A percentile compares a stretch with the other conserved stretches of the same genome.
Evolutionary conservation across 805 yeast genomes (phyloP).

Genomic region (Spathaspora hagerdaliae): DNA sequence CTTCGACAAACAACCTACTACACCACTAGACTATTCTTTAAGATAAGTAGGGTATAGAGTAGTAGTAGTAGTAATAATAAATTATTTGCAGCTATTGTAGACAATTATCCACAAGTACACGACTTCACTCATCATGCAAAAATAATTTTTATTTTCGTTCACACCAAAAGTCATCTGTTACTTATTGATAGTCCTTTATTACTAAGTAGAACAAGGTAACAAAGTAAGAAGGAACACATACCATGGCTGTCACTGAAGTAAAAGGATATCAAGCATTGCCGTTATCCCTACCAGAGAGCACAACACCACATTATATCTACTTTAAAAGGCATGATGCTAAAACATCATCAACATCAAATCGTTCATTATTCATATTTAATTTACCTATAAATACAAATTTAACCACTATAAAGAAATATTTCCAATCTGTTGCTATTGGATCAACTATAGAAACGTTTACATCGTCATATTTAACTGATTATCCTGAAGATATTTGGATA

Average conservation of each 20-base stretch:
- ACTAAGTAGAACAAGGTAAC: no score
- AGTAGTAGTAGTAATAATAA: no score
- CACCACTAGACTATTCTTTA: no score
- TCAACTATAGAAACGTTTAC: slow-evolving; percentile 53
- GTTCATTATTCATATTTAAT: slow-evolving; percentile 72
- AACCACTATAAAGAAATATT: slow-evolving; percentile 50
- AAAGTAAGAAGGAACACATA: neutral
- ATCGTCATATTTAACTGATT: slow-evolving; percentile 34
- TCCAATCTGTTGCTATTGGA: slow-evolving; percentile 58
- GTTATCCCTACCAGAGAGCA: slow-evolving; percentile 36
- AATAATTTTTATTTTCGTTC: no score
- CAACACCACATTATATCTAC: slow-evolving; percentile 53
- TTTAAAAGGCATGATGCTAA: slow-evolving; percentile 58
- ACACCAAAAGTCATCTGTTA: no score
- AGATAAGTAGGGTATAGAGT: no score
- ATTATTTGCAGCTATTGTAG: no score
- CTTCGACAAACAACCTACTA: no score
- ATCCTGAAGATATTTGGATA: slow-evolving; percentile 44
- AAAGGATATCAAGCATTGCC: slow-evolving; percentile 57
- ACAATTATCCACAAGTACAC: no score
- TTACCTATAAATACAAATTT: slow-evolving; percentile 62
- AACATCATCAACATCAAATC: slow-evolving; percentile 39
- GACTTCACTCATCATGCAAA: no score
- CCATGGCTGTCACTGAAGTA: slow-evolving; percentile 34
- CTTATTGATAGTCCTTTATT: no score